A percentile compares a stretch with the other conserved stretches of the same genome.
Conservation (phyloP, 2,329 filamentous ascomycete genomes). For the Aureobasidium subglaciale region DNA sequence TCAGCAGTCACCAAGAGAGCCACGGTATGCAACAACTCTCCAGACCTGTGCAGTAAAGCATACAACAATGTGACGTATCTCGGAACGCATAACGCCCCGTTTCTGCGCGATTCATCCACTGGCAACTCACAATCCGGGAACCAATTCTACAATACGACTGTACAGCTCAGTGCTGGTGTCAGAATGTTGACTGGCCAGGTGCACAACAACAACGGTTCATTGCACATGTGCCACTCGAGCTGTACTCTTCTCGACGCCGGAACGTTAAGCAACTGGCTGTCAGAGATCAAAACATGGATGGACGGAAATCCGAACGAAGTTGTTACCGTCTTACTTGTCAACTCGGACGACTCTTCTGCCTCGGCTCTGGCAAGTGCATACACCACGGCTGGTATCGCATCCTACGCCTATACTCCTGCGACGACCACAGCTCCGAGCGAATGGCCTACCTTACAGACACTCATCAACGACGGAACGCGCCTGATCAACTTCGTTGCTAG, state of each 20-base stretch:
- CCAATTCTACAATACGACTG: constrained; percentile 66
- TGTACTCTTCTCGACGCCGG: constrained; percentile 66
- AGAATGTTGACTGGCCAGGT: constrained; percentile 66
- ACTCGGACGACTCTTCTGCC: constrained; percentile 54
- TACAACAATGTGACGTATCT: constrained; percentile 75
- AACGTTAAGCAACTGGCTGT: constrained; percentile 56
- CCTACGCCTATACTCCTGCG: constrained; percentile 54
- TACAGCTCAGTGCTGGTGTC: constrained; percentile 63
- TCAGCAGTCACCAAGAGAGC: constrained; percentile 11
- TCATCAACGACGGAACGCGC: constrained; percentile 59
- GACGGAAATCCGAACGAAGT: constrained; percentile 64
- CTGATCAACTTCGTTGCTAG: constrained; percentile 64
- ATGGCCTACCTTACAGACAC: constrained; percentile 66
- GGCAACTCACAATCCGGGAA: constrained; percentile 59
- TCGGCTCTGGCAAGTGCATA: constrained; percentile 51
- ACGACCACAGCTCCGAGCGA: constrained; percentile 34
- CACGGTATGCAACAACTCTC: constrained; percentile 67
- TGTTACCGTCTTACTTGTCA: constrained; percentile 66
- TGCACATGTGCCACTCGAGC: constrained; percentile 63
- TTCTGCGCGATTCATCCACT: constrained; percentile 58
- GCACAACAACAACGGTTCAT: constrained; percentile 39
- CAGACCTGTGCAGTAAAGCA: constrained; percentile 59
- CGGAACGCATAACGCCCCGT: constrained; percentile 68
- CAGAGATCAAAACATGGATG: constrained; percentile 60
- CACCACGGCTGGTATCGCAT: constrained; percentile 51